Base-by-base conservation (phyloP, 805 yeast genomes). In the Lipomyces sp. region DNA sequence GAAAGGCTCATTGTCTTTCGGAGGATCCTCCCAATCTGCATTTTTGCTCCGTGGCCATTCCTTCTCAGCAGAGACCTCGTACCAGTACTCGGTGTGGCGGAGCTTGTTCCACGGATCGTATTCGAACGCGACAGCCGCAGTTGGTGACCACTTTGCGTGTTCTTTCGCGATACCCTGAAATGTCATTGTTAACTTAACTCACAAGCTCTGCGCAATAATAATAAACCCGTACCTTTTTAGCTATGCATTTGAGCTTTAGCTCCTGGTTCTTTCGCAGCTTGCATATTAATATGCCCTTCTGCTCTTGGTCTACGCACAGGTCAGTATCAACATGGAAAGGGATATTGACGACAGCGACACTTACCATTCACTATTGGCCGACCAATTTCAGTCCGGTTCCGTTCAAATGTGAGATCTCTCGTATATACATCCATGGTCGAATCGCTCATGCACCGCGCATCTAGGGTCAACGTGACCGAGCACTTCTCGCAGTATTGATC, bases 81-180 rank as follows among this genome's bases (percentile, higher is more conserved):
- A 87, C 99, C 99, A 93, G 65, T 79, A 86, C 62, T 89, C 96
- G 0, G 98, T 93, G 68, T 93, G 98, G 66, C 86, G 84, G 63
- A 93, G 76, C 70, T 91, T 93, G 71, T 93, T 93, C 95, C 96
- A 91, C n/a, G 99, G 98, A 65, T 91, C 98, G 65, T 91, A 91
- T 69, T 91, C 98, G 63, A 91, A 91, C 18, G 95, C 97, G 48
- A 91, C 79, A 21, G 98, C 98, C 0, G 97, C 79, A 60, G 95
- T 85, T 11, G 98, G 97, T 5, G 93, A 83, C 99, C 99, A 93
- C 66, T 93, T 93, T 43, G 98, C 96, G 66, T 93, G 99, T 68
- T 93, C 99, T 38, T 61, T 61, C 2, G 63, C 64, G n/a, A 61
- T 61, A 3, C 61, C 61, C 39, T 43, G 18, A 10, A 21, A n/a